Evolutionary conservation across 805 yeast species (phyloP).

Genomic region (Wickerhamiella allomyrinae): DNA sequence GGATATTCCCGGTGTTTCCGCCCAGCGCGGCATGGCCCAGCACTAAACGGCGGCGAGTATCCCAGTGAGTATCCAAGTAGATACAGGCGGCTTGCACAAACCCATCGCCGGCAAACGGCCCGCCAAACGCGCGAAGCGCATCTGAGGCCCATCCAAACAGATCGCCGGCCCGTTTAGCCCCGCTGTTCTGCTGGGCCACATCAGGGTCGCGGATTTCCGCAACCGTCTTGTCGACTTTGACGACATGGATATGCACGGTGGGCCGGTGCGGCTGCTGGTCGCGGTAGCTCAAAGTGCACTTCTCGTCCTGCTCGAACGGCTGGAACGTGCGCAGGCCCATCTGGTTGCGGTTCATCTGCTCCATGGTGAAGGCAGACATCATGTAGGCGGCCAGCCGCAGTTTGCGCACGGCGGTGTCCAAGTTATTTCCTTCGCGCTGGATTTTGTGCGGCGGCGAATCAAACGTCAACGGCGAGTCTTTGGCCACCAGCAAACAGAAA

Average conservation of each 20-base stretch:
- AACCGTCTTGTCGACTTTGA: slow-evolving; percentile 51
- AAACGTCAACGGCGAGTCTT: slow-evolving; percentile 54
- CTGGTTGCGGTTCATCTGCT: slow-evolving; percentile 69
- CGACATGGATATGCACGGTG: slow-evolving; percentile 64
- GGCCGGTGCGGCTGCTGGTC: slow-evolving; percentile 33
- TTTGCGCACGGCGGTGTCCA: slow-evolving; percentile 59
- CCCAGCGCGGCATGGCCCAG: slow-evolving; percentile 90
- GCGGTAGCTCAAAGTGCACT: slow-evolving; percentile 38
- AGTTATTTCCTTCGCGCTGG: slow-evolving; percentile 41
- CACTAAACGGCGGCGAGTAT: slow-evolving; percentile 40
- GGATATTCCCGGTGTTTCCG: slow-evolving; percentile 59
- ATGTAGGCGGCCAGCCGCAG: slow-evolving; percentile 70
- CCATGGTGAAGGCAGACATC: slow-evolving; percentile 85
- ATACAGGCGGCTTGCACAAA: slow-evolving; percentile 74
- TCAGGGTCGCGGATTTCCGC: slow-evolving; percentile 64
- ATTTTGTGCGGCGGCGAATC: slow-evolving; percentile 44
- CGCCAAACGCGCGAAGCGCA: slow-evolving; percentile 44
- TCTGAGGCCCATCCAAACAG: slow-evolving; percentile 67
- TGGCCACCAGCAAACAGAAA: slow-evolving; percentile 59
- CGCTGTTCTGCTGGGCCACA: slow-evolving; percentile 70
- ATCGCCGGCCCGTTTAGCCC: slow-evolving; percentile 61
- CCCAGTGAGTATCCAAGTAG: slow-evolving; percentile 78
- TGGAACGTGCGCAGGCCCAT: slow-evolving; percentile 67
- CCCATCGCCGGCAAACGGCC: slow-evolving; percentile 33
- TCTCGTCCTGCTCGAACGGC: slow-evolving; percentile 50